Evolutionary conservation across 768 basidiomycete species (phyloP), one percentile per base, ranked within the genome.

Genomic region (Tremella fuciformis): DNA sequence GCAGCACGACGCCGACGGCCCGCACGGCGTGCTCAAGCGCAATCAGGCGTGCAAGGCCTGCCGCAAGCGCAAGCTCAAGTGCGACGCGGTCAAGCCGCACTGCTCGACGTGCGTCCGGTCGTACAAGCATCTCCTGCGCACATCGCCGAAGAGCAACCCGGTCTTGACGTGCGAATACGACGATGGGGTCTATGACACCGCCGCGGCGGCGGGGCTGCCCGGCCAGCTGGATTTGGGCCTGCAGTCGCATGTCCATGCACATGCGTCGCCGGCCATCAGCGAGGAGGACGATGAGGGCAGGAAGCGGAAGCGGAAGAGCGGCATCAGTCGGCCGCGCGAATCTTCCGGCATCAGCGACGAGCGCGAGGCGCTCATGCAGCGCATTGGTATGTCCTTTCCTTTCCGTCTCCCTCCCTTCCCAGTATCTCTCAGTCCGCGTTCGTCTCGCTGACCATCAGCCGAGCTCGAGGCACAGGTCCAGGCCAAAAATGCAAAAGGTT

Each of bases 21-120:
- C 42, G n/a, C n/a, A 46, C n/a, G 66, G 66, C 2, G 69, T 70
- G 13, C 42, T 74, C 50, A 67, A 62, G 57, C 53, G 72, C 41
- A 71, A 71, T 58, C 72, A 74, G 50, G 72, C 72, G 22, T 74
- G 72, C 59, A 39, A 71, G 41, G 58, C 66, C 29, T 74, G 72
- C 56, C 46, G 72, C 38, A 48, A 67, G 52, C 57, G 72, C 41
- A 74, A 74, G 46, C 40, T 73, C 51, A 74, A 74, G 69, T 74
- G 72, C 59, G 72, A 74, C 63, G 72, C 72, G 4, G 64, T 69
- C 46, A 40, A 63, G 53, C 72, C 72, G 13, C 67, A 74, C 40
- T 74, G 72, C 55, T 57, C 62, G 4, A 74, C 72, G 3, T 74
- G 72, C 49, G 64, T 69, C 13, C 44, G 69, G 51, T 74, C 72